Evolutionary conservation across 2,329 filamentous ascomycete genomes (phyloP), one percentile per base, ranked within the genome.

Genomic region (Penicillium sp.): DNA sequence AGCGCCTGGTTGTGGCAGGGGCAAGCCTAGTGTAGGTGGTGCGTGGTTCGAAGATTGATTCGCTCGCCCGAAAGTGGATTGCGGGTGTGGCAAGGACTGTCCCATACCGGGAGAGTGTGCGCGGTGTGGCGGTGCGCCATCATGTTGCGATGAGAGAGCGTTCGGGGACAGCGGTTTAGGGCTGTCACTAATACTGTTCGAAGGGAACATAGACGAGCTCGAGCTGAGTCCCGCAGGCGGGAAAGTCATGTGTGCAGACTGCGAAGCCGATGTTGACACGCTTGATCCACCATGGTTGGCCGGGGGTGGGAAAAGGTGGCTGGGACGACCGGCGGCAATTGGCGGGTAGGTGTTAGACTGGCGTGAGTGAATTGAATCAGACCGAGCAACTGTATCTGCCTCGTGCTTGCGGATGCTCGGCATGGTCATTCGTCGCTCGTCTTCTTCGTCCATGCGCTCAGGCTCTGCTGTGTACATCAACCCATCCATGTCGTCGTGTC

Each of bases 181-280:
- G 64, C 90, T 96, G 74, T 96, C 91, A 3, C 89, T 94, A 79
- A 96, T 89, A 58, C 79, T 83, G 53, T 84, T 83, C 62, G 91
- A 87, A 9, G 86, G 83, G 70, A 91, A 96, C 63, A 92, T 83
- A 19, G 82, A 83, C 47, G 79, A 78, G 58, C 78, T 80, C 19
- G 74, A 79, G 64, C 62, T 65, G 61, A 67, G 75, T 55, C 73
- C 70, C 15, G 73, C 66, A 10, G 75, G 68, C 21, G 77, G 73
- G 63, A 77, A 78, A 10, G 75, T 72, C 64, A 77, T 60, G 61
- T 71, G 73, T 49, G 70, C 64, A 25, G 69, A 59, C 53, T 77
- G 74, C 6, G 81, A 72, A 68, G 82, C 81, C 10, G 86, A 83
- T 4, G 82, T 78, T 33, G 79, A 82, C n/a, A 83, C 79, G 61